A percentile compares a stretch with the other conserved stretches of the same genome.
Evolutionary conservation across 768 basidiomycete species (phyloP).

Genomic region (Pholiota microspora): DNA sequence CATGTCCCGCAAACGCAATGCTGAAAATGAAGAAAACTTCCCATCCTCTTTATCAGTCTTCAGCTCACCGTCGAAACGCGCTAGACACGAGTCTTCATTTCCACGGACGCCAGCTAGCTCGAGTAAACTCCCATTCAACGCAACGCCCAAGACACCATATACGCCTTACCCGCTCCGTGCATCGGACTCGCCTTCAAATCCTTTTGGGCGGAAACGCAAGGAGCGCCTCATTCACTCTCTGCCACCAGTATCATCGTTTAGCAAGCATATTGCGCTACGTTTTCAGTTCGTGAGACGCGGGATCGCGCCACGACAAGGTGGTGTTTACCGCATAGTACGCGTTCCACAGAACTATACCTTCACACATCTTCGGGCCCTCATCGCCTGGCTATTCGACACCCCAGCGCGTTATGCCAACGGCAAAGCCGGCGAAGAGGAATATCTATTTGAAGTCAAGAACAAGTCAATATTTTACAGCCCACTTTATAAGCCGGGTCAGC

Average conservation of each 20-base stretch:
- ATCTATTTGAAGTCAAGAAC: constrained; percentile 62
- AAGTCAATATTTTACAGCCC: constrained; percentile 38
- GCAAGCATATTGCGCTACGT: constrained; percentile 60
- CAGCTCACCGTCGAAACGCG: constrained; percentile 10
- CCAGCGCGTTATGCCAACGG: constrained; percentile 16
- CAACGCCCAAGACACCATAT: constrained; percentile 24
- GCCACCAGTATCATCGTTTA: constrained; percentile 47
- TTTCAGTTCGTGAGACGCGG: constrained; percentile 51
- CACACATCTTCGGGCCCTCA: constrained; percentile 57
- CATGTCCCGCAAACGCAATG: constrained; percentile 11
- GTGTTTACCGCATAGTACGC: constrained; percentile 63
- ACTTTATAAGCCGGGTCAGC: constrained; percentile 47
- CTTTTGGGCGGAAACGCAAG: constrained; percentile 57
- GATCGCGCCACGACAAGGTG: constrained; percentile 35
- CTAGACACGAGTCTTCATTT: constrained; percentile 1
- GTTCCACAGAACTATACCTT: constrained; percentile 73
- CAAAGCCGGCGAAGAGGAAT: constrained; percentile 35
- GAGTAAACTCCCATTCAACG: constrained; percentile 3
- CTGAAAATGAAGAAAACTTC: background rate
- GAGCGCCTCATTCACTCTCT: constrained; percentile 36
- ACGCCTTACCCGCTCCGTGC: constrained; percentile 48
- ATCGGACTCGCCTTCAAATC: constrained; percentile 70
- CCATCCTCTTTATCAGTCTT: background rate
- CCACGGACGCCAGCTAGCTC: constrained; percentile 9
- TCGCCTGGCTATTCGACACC: constrained; percentile 56